Evolutionary conservation across 208 protist genomes (phyloP), one percentile per base, ranked within the genome.

Genomic region (Balamuthia mandrillaris): DNA sequence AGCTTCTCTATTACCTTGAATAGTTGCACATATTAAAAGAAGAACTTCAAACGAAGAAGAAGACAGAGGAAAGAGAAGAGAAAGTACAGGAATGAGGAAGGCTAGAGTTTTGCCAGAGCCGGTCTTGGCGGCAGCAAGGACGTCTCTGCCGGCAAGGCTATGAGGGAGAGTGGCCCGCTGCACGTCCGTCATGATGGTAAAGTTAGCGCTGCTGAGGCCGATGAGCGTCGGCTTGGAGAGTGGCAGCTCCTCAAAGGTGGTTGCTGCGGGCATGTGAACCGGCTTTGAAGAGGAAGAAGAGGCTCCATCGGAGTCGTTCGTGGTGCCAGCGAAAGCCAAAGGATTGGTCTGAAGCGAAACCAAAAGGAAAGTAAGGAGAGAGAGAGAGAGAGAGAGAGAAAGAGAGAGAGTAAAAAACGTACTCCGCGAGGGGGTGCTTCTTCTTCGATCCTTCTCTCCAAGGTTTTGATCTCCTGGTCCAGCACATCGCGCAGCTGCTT

Each of bases 101-200:
- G 97, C 97, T 6, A 99, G 91, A 12, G 98, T 99, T 90, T 99
- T 99, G 86, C 98, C 98, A 1, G 95, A 98, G 70, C 98, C 98
- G 9, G 98, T 99, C 86, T 96, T 98, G 21, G 98, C 97, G 14
- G 98, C 97, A 35, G 96, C 98, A n/a, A 99, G 94, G 31, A 99
- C 94, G 88, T 99, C 98, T 35, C 94, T 90, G 0, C 97, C 98
- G 1, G 93, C 93, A 6, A 99, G 90, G 0, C 97, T 94, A 39
- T 98, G 93, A 37, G 96, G 96, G 21, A 99, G 92, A 2, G 97
- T 89, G 60, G 96, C 94, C 37, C 90, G 87, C 90, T 99, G 98
- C 81, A 99, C 97, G 12, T 96, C 94, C 16, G 98, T 99, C 92
- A 99, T 94, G 21, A 9, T 14, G 52, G 44, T 82, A 35, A 24